phyloP scores from a whole-genome alignment of 106 monocot genomes.

The Triglochin maritima region DNA sequence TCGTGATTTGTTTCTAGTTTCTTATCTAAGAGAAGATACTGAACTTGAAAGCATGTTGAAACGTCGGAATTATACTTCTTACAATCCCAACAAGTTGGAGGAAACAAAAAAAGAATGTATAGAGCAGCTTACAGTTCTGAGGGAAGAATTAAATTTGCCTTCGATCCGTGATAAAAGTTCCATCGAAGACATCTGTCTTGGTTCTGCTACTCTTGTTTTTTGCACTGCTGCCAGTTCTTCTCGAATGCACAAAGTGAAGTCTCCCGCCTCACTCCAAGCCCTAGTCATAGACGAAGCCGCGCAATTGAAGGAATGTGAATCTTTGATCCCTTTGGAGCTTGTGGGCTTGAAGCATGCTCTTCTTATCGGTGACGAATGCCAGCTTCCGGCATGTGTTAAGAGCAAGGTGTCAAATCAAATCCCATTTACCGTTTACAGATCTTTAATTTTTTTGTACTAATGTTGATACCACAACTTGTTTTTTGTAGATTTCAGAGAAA shows the following conservation, averaged over 20 bases:
- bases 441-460: background rate
- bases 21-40: background rate
- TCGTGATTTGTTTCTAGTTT: background rate
- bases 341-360: no score
- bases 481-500: background rate
- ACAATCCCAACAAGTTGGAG: background rate
- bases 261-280: no score
- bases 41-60: background rate
- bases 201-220: no score
- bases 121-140: background rate
- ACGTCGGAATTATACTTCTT: background rate
- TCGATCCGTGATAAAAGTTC: background rate
- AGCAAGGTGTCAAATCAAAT: no score
- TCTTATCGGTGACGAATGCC: no score
- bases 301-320: no score
- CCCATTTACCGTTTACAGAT: background rate
- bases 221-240: no score
- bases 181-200: constrained; percentile 4
- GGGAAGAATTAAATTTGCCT: background rate
- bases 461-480: background rate
- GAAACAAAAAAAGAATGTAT: background rate
- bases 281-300: no score
- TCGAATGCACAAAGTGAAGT: no score
- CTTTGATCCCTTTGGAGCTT: no score
- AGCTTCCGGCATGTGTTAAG: no score